Conservation (phyloP, 148 eudicot species). For the Salicornia ramosissima region DNA sequence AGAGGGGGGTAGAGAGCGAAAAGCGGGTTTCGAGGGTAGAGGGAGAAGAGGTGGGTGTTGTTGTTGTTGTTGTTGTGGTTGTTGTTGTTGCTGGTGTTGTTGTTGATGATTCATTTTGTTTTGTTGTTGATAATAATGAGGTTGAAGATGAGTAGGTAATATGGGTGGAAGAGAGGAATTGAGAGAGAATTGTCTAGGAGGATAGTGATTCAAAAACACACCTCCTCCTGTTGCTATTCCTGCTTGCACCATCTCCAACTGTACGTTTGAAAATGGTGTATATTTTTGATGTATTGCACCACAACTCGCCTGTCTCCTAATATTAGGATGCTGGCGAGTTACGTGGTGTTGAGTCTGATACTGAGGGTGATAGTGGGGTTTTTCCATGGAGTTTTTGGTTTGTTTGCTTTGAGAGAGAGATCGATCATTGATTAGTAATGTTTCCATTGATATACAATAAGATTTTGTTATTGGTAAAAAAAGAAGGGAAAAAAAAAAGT, state of each 20-base stretch:
- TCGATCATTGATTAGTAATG: conserved; percentile 7
- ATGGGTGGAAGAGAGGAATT: conserved; percentile 24
- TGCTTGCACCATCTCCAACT: conserved; percentile 16
- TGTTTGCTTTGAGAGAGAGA: conserved; percentile 19
- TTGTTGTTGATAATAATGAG: conserved; percentile 14
- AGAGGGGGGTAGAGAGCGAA: conserved; percentile 27
- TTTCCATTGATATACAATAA: conserved; percentile 13
- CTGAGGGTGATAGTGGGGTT: not conserved
- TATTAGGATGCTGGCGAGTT: not conserved
- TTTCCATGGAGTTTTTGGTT: conserved; percentile 14
- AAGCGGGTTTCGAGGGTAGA: conserved; percentile 27
- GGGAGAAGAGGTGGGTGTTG: conserved; percentile 52
- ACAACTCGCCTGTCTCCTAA: conserved; percentile 17
- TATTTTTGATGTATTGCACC: not conserved
- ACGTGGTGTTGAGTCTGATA: not conserved
- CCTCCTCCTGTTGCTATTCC: conserved; percentile 24
- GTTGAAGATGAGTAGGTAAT: not conserved
- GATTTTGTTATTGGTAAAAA: not conserved
- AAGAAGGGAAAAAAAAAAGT: no score
- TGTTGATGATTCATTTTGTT: no score
- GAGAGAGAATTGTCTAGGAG: conserved; percentile 18
- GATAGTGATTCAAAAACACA: conserved; percentile 23
- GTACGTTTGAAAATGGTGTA: conserved; percentile 11
- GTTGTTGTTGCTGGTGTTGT: conserved; percentile 25
- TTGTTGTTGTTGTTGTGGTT: conserved; percentile 34